A percentile compares a stretch with the other conserved stretches of the same genome.
Evolutionary conservation across 2,329 filamentous ascomycete species (phyloP).

Genomic region (Fusarium sp.): DNA sequence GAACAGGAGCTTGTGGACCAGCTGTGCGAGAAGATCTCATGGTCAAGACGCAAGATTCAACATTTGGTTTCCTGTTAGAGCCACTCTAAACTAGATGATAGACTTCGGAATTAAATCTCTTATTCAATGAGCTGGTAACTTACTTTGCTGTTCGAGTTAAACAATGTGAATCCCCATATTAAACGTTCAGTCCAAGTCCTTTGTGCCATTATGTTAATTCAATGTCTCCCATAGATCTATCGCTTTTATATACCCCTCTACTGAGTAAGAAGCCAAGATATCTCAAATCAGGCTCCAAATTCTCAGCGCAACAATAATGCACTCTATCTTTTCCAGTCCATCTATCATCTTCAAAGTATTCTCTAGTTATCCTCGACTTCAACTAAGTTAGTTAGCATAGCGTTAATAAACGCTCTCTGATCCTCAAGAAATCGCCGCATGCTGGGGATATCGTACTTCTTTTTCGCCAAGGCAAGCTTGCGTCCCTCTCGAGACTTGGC

Average conservation of each 20-base stretch:
- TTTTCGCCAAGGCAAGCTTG: constrained; percentile 7
- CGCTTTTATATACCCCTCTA: constrained; percentile 1
- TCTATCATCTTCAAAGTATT: background rate
- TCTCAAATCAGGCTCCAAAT: background rate
- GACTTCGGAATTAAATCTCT: background rate
- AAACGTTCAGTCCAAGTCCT: too few species aligned
- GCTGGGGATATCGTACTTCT: constrained; percentile 9
- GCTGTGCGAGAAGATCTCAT: constrained; percentile 58
- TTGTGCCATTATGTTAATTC: too few species aligned
- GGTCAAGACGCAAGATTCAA: constrained; percentile 55
- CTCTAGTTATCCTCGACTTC: constrained; percentile 12
- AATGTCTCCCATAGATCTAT: background rate
- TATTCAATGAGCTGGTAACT: too few species aligned
- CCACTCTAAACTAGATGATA: constrained; percentile 19
- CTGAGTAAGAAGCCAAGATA: background rate
- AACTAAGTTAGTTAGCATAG: constrained; percentile 7
- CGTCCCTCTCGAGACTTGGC: constrained; percentile 3
- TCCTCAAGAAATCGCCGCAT: constrained; percentile 5
- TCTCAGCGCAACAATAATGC: background rate
- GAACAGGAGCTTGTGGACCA: constrained; percentile 61
- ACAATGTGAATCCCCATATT: too few species aligned
- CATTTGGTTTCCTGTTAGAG: constrained; percentile 57
- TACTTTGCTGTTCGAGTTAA: too few species aligned
- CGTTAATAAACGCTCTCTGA: constrained; percentile 5
- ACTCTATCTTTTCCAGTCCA: background rate